Percentiles rank a stretch among this genome's conserved stretches.
Evolutionary conservation across 805 yeast species (phyloP).

Genomic region (Myxozyma geophila): DNA sequence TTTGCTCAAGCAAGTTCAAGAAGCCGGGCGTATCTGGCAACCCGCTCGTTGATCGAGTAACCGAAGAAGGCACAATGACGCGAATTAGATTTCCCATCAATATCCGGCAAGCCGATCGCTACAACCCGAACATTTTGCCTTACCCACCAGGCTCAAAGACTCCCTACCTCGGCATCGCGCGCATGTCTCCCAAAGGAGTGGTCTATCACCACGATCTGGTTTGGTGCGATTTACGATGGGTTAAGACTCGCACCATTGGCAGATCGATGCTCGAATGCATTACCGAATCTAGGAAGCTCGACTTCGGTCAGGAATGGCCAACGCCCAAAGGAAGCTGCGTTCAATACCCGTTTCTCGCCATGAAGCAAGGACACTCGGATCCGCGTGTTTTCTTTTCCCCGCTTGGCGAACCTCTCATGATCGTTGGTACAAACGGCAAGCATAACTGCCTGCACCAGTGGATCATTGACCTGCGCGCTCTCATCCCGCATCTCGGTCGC

Average conservation of each 20-base stretch:
- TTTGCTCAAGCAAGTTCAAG: not conserved
- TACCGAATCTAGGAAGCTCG: not conserved
- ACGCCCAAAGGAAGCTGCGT: slow-evolving; percentile 13
- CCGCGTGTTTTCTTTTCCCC: slow-evolving; percentile 33
- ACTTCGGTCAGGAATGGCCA: slow-evolving; percentile 9
- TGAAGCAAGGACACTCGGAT: slow-evolving; percentile 23
- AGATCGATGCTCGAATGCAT: slow-evolving; percentile 19
- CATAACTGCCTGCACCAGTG: slow-evolving; percentile 26
- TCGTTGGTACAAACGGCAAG: slow-evolving; percentile 31
- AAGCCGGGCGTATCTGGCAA: not conserved
- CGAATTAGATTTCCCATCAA: slow-evolving; percentile 4
- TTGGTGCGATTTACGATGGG: slow-evolving; percentile 29
- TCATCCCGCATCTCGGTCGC: slow-evolving; percentile 23
- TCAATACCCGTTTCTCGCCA: slow-evolving; percentile 1
- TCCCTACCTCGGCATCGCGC: slow-evolving; percentile 22
- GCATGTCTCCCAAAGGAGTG: slow-evolving; percentile 2
- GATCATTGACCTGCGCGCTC: slow-evolving; percentile 27
- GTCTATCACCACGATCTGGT: slow-evolving; percentile 27
- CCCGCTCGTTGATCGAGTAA: slow-evolving; percentile 1
- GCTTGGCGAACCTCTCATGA: slow-evolving; percentile 35
- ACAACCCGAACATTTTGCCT: slow-evolving; percentile 28
- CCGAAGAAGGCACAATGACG: slow-evolving; percentile 16
- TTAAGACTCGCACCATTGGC: slow-evolving; percentile 13
- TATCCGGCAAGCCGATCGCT: not conserved
- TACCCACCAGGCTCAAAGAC: slow-evolving; percentile 18